phyloP scores from a whole-genome alignment of 305 asterid species.

The Withania somnifera region DNA sequence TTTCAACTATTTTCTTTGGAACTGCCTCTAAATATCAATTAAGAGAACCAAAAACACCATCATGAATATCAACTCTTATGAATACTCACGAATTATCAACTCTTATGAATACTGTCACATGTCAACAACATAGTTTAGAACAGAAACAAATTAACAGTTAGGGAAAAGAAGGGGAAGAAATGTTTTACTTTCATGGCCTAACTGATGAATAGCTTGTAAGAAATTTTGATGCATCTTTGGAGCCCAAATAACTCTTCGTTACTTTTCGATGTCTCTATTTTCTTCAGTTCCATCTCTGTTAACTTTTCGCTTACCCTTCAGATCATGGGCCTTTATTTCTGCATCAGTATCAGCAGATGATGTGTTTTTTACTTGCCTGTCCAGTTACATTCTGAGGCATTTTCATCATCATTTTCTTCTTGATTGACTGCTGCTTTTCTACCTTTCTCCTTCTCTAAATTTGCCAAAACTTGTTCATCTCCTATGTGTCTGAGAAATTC shows the following conservation, averaged over 20 bases:
- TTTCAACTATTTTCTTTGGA: conserved; percentile 64
- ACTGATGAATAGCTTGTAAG: conserved; percentile 43
- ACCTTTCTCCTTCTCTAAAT: conserved; percentile 17
- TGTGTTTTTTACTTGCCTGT: conserved; percentile 7
- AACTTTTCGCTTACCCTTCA: conserved; percentile 7
- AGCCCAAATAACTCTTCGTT: conserved; percentile 59
- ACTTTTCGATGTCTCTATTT: conserved; percentile 24
- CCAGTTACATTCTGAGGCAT: not conserved
- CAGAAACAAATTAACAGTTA: not conserved
- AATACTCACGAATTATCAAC: not conserved
- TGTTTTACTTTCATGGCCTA: conserved; percentile 48
- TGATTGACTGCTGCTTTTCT: conserved; percentile 3
- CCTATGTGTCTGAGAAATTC: conserved; percentile 13
- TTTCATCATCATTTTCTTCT: conserved; percentile 8
- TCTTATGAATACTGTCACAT: not conserved
- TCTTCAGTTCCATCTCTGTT: conserved; percentile 7
- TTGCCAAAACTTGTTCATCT: conserved; percentile 31
- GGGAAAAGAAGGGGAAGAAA: not conserved
- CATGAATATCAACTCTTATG: not conserved
- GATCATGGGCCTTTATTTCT: not conserved
- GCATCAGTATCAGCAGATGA: conserved; percentile 8
- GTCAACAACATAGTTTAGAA: not conserved
- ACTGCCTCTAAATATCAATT: conserved; percentile 39
- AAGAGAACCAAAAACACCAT: not conserved
- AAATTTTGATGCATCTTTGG: conserved; percentile 52